Conservation (phyloP, 129 eudicot species). For the Solidago caesia region DNA sequence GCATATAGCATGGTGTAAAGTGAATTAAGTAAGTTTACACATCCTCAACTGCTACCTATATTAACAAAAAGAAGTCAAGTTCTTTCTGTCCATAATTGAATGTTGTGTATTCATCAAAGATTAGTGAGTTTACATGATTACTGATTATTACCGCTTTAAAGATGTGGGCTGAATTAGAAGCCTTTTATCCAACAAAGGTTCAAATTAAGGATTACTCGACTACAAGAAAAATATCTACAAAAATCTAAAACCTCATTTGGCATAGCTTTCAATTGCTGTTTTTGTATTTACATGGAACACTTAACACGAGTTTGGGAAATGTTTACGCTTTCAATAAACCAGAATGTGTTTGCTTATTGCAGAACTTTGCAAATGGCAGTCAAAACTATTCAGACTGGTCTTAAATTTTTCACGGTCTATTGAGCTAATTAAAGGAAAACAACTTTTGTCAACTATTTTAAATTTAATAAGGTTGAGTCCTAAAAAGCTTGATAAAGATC, state of each 20-base stretch:
- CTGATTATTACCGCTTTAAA: not conserved
- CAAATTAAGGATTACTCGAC: not conserved
- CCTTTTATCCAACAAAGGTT: not conserved
- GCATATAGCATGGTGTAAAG: no score
- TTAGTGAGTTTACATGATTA: not conserved
- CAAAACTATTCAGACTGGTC: not conserved
- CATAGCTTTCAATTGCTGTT: not conserved
- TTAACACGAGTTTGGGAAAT: not conserved
- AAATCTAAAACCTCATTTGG: conserved; percentile 5
- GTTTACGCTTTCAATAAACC: not conserved
- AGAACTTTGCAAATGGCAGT: conserved; percentile 6
- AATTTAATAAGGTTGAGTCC: not conserved
- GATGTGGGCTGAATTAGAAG: not conserved
- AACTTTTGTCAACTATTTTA: not conserved
- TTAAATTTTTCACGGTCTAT: not conserved
- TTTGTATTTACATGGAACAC: not conserved
- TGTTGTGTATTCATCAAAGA: not conserved
- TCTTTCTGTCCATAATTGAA: not conserved
- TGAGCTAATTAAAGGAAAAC: not conserved
- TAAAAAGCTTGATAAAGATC: not conserved
- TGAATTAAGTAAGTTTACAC: not conserved
- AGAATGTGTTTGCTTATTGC: not conserved
- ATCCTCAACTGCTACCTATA: not conserved
- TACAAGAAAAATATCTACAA: not conserved
- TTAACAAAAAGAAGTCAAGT: not conserved